These are phyloP conservation scores for Camelina hispida DNA, from an alignment of 345 rosid species.

Conservation along the genomic window DNA sequence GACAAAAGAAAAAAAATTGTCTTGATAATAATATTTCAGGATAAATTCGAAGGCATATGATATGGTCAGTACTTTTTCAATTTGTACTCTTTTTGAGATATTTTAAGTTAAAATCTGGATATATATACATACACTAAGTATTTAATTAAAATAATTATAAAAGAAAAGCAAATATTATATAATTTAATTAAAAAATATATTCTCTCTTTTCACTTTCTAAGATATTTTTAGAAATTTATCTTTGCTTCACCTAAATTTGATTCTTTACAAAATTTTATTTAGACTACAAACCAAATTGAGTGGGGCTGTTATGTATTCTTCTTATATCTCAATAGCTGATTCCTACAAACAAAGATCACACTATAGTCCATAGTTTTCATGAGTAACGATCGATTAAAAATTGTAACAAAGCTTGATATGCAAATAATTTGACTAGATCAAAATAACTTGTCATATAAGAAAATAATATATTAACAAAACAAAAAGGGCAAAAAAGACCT, in stretches of 20 bases:
- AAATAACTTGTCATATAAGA: constrained; percentile 46
- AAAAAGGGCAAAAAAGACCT: constrained; percentile 43
- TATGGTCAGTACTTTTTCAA: neutral
- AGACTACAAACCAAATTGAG: too few relatives aligned
- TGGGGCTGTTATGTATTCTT: neutral
- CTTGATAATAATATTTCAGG: neutral
- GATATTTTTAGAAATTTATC: neutral
- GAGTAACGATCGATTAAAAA: neutral
- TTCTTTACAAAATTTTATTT: too few relatives aligned
- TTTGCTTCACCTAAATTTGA: neutral
- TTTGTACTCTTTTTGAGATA: neutral
- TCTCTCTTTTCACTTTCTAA: neutral
- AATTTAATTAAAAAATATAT: neutral
- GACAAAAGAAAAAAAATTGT: neutral
- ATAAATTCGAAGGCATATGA: too few relatives aligned
- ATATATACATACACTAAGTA: neutral
- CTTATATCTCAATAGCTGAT: neutral
- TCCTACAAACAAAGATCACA: neutral
- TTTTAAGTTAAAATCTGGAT: neutral
- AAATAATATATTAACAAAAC: neutral
- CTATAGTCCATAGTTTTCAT: neutral
- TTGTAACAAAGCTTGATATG: neutral
- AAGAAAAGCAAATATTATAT: neutral
- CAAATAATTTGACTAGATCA: constrained; percentile 3
- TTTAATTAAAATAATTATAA: neutral